Evolutionary conservation across 176 grass and related monocot genomes (phyloP), one percentile per base, ranked within the genome.

Genomic region (Themeda triandra): DNA sequence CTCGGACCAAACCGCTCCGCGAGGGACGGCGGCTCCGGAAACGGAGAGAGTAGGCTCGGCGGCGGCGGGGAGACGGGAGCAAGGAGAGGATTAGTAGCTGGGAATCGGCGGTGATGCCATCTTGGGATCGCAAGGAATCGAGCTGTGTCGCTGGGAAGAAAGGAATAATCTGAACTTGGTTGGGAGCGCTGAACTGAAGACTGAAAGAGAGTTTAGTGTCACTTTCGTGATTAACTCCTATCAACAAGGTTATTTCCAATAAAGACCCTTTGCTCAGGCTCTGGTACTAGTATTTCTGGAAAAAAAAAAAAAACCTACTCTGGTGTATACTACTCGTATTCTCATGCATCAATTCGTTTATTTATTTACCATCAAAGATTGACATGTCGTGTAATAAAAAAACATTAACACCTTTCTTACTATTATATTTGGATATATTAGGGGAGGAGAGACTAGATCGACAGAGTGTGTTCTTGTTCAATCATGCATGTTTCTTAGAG

Each of bases 71-170:
- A 39, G 48, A 68, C 13, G 13, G 42, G 78, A 79, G 27, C 74
- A 65, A 88, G 48, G 73, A 24, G 79, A 40, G 21, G 23, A 84
- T 62, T 73, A 6, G 10, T 63, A 56, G n/a, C 25, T 19, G 29
- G 75, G 15, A 63, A 68, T 42, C 23, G 48, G 42, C 35, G 60
- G 82, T 51, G 83, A 25, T 72, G 73, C 63, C 65, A 66, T 79
- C 83, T 90, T 66, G 73, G 83, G 83, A 90, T 86, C 66, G 78
- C 65, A 86, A 54, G 71, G 37, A 53, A 29, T 12, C n/a, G 32
- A 60, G 68, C 35, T 9, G 51, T 14, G 71, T 64, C 56, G 18
- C 66, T 44, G 79, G 29, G 78, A 69, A 60, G 88, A 28, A 75
- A 54, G 64, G 56, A 86, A 86, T 77, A 44, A 33, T 78, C 70